phyloP scores from a whole-genome alignment of 2,329 filamentous ascomycete species.

The Colletotrichum navitas region DNA sequence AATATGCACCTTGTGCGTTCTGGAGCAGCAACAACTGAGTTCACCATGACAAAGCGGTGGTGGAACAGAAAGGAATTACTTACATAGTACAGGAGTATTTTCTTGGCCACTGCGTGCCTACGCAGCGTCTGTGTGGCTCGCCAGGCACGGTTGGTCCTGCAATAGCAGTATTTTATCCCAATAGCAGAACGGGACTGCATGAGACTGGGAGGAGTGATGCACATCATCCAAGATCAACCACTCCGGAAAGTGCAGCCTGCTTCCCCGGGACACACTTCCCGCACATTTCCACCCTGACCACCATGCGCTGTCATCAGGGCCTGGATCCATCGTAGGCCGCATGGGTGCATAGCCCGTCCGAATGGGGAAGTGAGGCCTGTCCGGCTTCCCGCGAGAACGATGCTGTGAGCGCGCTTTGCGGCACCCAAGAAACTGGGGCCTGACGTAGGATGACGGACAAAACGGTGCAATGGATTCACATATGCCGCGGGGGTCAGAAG shows the following conservation, averaged over 20 bases:
- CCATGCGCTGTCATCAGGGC: constrained; percentile 51
- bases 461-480: constrained; percentile 26
- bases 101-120: constrained; percentile 31
- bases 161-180: constrained; percentile 45
- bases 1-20: constrained; percentile 38
- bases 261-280: constrained; percentile 57
- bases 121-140: constrained; percentile 14
- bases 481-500: constrained; percentile 29
- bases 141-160: constrained; percentile 37
- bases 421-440: constrained; percentile 37
- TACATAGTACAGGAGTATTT: constrained; percentile 9
- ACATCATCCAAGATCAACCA: constrained; percentile 55
- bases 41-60: constrained; percentile 33
- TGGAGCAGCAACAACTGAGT: constrained; percentile 27
- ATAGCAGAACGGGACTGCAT: constrained; percentile 50
- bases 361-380: constrained; percentile 33
- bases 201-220: constrained; percentile 48
- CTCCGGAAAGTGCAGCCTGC: constrained; percentile 53
- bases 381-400: constrained; percentile 29
- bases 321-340: constrained; percentile 49
- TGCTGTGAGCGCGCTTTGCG: constrained; percentile 15
- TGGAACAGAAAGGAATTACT: constrained; percentile 36
- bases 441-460: constrained; percentile 43
- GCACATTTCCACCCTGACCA: constrained; percentile 50
- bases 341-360: constrained; percentile 30